Conservation (phyloP, 164 flowering plant species). For the Sextonia rubra region DNA sequence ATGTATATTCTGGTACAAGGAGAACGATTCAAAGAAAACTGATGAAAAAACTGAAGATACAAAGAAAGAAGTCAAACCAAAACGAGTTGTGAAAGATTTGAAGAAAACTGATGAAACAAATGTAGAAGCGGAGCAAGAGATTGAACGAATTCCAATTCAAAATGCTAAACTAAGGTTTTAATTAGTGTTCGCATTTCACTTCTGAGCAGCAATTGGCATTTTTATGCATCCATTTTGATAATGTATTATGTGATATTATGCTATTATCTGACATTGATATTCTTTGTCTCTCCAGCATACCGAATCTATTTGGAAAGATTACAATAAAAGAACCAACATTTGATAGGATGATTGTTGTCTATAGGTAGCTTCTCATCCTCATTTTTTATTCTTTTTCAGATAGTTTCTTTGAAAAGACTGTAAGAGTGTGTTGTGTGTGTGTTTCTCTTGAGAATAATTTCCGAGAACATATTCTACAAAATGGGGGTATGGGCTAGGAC, state of each 20-base stretch:
- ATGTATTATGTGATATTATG: constrained; percentile 3
- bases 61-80: constrained; percentile 30
- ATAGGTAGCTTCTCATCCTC: constrained; percentile 53
- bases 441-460: neutral
- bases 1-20: constrained; percentile 28
- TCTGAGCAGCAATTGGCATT: neutral
- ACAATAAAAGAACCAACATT: constrained; percentile 98
- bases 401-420: neutral
- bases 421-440: neutral
- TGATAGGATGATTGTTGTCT: constrained; percentile 88
- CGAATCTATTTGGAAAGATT: constrained; percentile 54
- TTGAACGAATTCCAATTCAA: constrained; percentile 33
- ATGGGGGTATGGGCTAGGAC: neutral
- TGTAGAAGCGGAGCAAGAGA: constrained; percentile 41
- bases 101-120: constrained; percentile 64
- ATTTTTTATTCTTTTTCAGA: neutral
- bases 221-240: neutral
- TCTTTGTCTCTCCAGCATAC: constrained; percentile 35
- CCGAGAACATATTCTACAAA: neutral
- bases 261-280: constrained; percentile 1
- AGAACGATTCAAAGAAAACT: constrained; percentile 59
- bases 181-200: neutral
- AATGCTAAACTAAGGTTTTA: constrained; percentile 76
- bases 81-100: constrained; percentile 34
- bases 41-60: constrained; percentile 49